Evolutionary conservation across 768 basidiomycete genomes (phyloP), one percentile per base, ranked within the genome.

Genomic region (Amanita muscaria): DNA sequence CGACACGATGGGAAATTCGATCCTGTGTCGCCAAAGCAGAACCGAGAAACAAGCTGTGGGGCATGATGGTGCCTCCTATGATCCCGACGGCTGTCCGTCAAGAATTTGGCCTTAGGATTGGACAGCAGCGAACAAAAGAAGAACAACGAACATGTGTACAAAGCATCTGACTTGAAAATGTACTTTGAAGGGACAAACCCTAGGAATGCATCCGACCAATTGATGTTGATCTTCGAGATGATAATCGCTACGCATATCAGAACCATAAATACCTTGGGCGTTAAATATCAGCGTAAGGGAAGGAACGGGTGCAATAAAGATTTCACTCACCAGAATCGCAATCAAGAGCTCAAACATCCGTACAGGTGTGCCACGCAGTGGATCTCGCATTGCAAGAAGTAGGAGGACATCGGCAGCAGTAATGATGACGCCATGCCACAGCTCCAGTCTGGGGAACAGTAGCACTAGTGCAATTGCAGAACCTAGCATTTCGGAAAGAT

Each of bases 1-100:
- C n/a, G n/a, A 50, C 52, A 7, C 61, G 58, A 29, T 62, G 61
- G 1, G 66, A 64, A 11, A 88, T 55, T 35, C 91, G 69, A 46
- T 91, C 82, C 57, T 91, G 86, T 0, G 88, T 90, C 2, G 89
- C 83, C 4, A 96, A 76, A 23, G 79, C 77, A 3, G 88, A 89
- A 4, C 91, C 92, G 12, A 96, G 70, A 67, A 87, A 91, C n/a
- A 96, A 69, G 48, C 83, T 83, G 60, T 93, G 91, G 0, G 91
- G 91, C 91, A 93, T 93, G 48, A 91, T 82, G 2, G 89, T 96
- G 1, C 89, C 88, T 23, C 85, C 83, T 1, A 86, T 56, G 40
- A 88, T 80, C 29, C 84, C 84, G 43, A 85, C 76, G 23, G 80
- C 79, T 80, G 49, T n/a, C n/a, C 32, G 14, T 9, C 6, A 10